Evolutionary conservation across 495 filamentous ascomycete species (phyloP), one percentile per base, ranked within the genome.

Genomic region (Clavariopsis aquatica): DNA sequence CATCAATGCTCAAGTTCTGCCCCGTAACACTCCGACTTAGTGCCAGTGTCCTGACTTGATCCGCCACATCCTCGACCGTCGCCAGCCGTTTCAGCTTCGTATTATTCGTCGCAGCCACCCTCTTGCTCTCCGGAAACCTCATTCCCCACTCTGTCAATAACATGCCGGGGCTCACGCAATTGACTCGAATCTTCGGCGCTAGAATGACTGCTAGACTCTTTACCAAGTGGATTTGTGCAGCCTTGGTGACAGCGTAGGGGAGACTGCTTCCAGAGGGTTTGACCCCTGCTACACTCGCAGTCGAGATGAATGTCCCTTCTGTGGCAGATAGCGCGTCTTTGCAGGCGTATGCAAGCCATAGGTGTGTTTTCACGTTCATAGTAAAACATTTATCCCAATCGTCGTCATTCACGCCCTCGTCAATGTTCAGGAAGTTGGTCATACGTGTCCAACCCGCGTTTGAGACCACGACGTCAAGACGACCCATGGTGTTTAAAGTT

Each of bases 301-400:
- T 84, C 1, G 77, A 78, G 57, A 86, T 77, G 62, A 86, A 84
- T 3, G 75, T 73, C 8, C 83, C 83, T 52, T 81, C 79, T 8
- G 71, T 76, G 52, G 77, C 72, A 10, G 82, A 79, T 19, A 85
- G 75, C 28, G 80, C 61, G 23, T 75, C 71, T 66, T 75, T 76
- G 1, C 78, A 75, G 0, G 79, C 81, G 26, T 83, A 78, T 69
- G 83, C 78, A 7, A 86, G 72, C 76, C 77, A 85, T 28, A 86
- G 70, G 55, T 84, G 82, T 13, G 75, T 77, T 69, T 86, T 86
- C 27, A 86, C 83, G 61, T 86, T 86, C 74, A 84, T 79, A 46
- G 78, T 77, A 68, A 82, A 85, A 62, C 80, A 81, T 19, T 59
- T 64, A 58, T 86, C 82, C 83, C 83, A 86, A 65, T 85, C 83